Evolutionary conservation across 257 asterid species (phyloP).

Genomic region (Nicotiana paniculata): DNA sequence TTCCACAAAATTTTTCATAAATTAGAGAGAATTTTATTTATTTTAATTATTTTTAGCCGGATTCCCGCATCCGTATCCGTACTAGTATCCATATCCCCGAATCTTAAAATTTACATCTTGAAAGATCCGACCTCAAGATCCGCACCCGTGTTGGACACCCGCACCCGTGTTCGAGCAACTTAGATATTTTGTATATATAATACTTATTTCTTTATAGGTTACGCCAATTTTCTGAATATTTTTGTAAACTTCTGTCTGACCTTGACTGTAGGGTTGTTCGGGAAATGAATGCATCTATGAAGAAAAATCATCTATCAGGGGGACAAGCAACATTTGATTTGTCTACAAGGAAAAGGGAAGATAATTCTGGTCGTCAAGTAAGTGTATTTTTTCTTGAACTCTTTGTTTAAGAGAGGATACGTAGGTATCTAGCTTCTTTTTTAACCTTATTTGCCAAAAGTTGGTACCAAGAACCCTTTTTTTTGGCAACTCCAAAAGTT

Average conservation of each 20-base stretch:
- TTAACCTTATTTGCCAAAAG: neutral
- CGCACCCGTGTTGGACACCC: no score
- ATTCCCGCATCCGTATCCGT: no score
- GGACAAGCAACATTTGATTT: slow-evolving; percentile 46
- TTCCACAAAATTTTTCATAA: no score
- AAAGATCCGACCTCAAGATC: no score
- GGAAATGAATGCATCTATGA: slow-evolving; percentile 64
- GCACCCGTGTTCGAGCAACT: no score
- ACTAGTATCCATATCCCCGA: no score
- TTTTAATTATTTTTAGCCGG: no score
- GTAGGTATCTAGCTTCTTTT: neutral
- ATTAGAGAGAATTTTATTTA: no score
- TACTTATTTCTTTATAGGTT: slow-evolving; percentile 10
- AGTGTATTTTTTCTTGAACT: slow-evolving; percentile 35
- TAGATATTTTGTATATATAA: neutral
- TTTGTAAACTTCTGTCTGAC: slow-evolving; percentile 16
- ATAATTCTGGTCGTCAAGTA: slow-evolving; percentile 51
- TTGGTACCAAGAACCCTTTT: neutral
- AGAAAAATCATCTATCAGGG: slow-evolving; percentile 46
- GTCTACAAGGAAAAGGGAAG: slow-evolving; percentile 52
- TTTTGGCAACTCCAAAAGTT: neutral
- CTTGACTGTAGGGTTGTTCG: slow-evolving; percentile 70
- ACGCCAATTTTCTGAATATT: slow-evolving; percentile 4
- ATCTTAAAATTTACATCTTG: no score
- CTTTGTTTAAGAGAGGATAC: slow-evolving; percentile 5